Base-by-base conservation (phyloP, 495 filamentous ascomycete species). In the Jackrogersella minutella region DNA sequence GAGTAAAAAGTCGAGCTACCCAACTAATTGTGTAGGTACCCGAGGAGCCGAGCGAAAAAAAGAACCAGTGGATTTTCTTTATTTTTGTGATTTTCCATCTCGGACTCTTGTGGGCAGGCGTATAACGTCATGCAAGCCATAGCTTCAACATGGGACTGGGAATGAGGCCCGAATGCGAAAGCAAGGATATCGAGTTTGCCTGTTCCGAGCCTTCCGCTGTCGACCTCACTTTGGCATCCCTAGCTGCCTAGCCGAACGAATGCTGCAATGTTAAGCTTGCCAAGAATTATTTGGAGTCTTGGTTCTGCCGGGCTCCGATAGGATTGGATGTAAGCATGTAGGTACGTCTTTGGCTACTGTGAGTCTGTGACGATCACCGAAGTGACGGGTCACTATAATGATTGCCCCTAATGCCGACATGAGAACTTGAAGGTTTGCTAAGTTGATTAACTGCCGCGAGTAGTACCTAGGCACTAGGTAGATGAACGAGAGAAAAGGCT, bases 141-240 rank as follows among this genome's bases (percentile, higher is more conserved):
- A 26, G 19, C 24, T 50, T 13, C 50, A 31, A n/a, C 24, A 22
- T 39, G 16, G 17, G 26, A 36, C 7, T 52, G 24, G 49, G 44
- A 57, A 44, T 57, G 10, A 43, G 39, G 52, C 43, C n/a, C 21
- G 46, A 68, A 39, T 67, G 34, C 21, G 28, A 51, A 33, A 28
- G 56, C 61, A 62, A 64, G 66, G 66, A 47, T 46, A 59, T 40
- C 17, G 16, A 62, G 58, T 43, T 37, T 30, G 16, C 54, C 5
- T 52, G 28, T 69, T 65, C 66, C 66, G 66, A 65, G 57, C 43
- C 30, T 65, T 69, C 66, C 66, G 66, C 58, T 41, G 14, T 65
- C 56, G 49, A 24, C 31, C 24, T 41, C 41, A 33, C 36, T 19
- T 5, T 50, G n/a, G 21, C 41, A 46, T 46, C 21, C 41, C 7